phyloP scores from a whole-genome alignment of 1,284 basidiomycete genomes.

The Fomitopsis betulina region DNA sequence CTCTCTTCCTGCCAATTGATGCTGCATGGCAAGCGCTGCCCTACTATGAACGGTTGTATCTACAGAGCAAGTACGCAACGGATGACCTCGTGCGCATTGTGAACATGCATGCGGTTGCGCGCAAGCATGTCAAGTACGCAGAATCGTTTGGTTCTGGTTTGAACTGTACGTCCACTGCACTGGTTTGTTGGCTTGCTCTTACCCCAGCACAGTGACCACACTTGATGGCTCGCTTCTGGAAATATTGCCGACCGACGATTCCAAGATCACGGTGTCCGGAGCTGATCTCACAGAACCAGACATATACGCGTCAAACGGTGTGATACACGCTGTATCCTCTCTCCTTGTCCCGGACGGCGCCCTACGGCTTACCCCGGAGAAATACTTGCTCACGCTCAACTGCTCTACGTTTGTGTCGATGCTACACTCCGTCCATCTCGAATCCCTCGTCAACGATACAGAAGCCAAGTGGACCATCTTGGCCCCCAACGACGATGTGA shows the following conservation, averaged over 20 bases:
- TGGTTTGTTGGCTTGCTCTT: slow-evolving; percentile 1
- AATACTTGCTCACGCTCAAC: slow-evolving; percentile 85
- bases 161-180: slow-evolving; percentile 43
- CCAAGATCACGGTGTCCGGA: slow-evolving; percentile 59
- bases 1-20: slow-evolving; percentile 87
- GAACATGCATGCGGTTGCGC: slow-evolving; percentile 67
- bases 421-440: slow-evolving; percentile 78
- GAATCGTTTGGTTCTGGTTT: slow-evolving; percentile 51
- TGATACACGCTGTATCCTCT: slow-evolving; percentile 84
- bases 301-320: slow-evolving; percentile 92
- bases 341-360: slow-evolving; percentile 78
- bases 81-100: slow-evolving; percentile 78
- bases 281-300: slow-evolving; percentile 69
- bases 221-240: slow-evolving; percentile 66
- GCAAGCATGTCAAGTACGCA: slow-evolving; percentile 57
- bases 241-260: slow-evolving; percentile 40
- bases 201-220: slow-evolving; percentile 54
- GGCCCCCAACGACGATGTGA: slow-evolving; percentile 85
- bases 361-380: slow-evolving; percentile 86
- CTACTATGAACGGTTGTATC: slow-evolving; percentile 73
- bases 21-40: slow-evolving; percentile 69
- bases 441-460: slow-evolving; percentile 74
- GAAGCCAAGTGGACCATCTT: slow-evolving; percentile 76
- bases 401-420: slow-evolving; percentile 89
- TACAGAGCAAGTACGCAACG: slow-evolving; percentile 81